These are phyloP conservation scores for Ettlia oleoabundans DNA, from an alignment of 139 green algal genomes.

Conservation along the genomic window DNA sequence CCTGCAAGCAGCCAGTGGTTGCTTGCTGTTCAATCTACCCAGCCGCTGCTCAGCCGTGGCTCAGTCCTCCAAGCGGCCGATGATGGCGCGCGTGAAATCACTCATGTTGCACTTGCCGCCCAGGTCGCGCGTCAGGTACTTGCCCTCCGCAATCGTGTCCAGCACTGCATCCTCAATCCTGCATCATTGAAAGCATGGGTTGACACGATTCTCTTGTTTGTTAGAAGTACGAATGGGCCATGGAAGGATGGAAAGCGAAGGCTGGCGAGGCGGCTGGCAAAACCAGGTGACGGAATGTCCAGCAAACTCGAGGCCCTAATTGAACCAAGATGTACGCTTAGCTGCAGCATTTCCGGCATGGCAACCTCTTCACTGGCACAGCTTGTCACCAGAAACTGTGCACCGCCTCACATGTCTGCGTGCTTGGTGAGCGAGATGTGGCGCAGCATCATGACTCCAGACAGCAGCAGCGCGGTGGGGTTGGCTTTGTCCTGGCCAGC, in stretches of 20 bases:
- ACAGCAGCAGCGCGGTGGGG: slow-evolving; percentile 94
- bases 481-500: slow-evolving; percentile 90
- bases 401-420: slow-evolving; percentile 51
- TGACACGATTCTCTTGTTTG: background rate
- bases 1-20: too few relatives aligned
- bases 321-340: too few relatives aligned
- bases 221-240: too few relatives aligned
- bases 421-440: slow-evolving; percentile 76
- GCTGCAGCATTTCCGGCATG: too few relatives aligned
- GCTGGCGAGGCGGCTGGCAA: too few relatives aligned
- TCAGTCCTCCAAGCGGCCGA: slow-evolving; percentile 72
- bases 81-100: slow-evolving; percentile 94
- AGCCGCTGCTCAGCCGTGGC: too few relatives aligned
- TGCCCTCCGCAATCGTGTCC: slow-evolving; percentile 81
- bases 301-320: too few relatives aligned
- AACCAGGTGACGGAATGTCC: too few relatives aligned
- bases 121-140: slow-evolving; percentile 90
- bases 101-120: slow-evolving; percentile 74
- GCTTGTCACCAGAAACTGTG: background rate
- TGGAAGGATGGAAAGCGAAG: too few relatives aligned
- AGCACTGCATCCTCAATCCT: slow-evolving; percentile 81
- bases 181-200: background rate
- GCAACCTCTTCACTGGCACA: too few relatives aligned
- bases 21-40: too few relatives aligned
- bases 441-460: slow-evolving; percentile 93